A percentile compares a stretch with the other conserved stretches of the same genome.
phyloP scores from a whole-genome alignment of 1,284 basidiomycete genomes.

The Leucoagaricus sp. region DNA sequence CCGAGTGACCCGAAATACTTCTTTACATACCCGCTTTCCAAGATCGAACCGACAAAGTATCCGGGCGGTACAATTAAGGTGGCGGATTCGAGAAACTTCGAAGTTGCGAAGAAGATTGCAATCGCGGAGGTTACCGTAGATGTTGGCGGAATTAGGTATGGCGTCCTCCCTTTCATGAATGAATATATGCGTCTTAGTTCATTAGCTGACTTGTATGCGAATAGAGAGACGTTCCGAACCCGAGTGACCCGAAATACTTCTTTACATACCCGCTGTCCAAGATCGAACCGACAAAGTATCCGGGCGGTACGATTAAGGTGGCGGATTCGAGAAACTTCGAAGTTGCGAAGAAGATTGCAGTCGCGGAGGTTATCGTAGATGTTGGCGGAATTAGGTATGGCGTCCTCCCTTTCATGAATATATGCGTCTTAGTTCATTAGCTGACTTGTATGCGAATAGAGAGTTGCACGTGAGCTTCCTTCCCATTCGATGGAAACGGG shows the following conservation, averaged over 20 bases:
- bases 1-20: constrained; percentile 48
- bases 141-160: constrained; percentile 62
- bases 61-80: constrained; percentile 66
- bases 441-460: too few species aligned
- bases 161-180: too few species aligned
- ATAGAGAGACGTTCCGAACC: constrained; percentile 30
- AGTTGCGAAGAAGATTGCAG: constrained; percentile 58
- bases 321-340: constrained; percentile 56
- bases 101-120: constrained; percentile 56
- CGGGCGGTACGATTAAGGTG: constrained; percentile 65
- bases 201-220: too few species aligned
- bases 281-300: constrained; percentile 46
- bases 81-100: constrained; percentile 55
- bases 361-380: constrained; percentile 66
- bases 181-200: too few species aligned
- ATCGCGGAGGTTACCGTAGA: constrained; percentile 69
- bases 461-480: not conserved
- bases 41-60: constrained; percentile 48
- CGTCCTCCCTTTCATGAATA: too few species aligned
- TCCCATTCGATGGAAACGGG: constrained; percentile 25
- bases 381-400: constrained; percentile 64
- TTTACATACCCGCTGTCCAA: constrained; percentile 58
- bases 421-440: too few species aligned
- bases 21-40: constrained; percentile 55
- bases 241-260: constrained; percentile 46